Evolutionary conservation across 139 green algal species (phyloP), one percentile per base, ranked within the genome.

Genomic region (Penium margaritaceum): DNA sequence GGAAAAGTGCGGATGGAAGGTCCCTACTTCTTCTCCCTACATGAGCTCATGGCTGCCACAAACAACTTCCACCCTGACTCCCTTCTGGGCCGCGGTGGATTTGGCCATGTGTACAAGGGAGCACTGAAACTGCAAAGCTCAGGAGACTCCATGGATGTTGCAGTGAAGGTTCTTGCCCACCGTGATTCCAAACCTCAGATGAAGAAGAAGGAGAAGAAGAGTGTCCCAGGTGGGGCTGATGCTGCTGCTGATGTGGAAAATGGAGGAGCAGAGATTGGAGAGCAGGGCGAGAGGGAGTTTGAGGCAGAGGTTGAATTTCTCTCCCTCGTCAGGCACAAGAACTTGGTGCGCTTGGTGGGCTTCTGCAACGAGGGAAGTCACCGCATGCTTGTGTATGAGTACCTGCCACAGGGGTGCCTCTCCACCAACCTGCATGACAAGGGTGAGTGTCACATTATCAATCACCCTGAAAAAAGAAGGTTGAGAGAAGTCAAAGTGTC

Each of bases 361-460:
- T 81, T 47, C 64, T 82, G 76, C 72, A 67, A 27, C 29, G 68
- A 79, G 44, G 72, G 54, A 3, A 63, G 81, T 14, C 53, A 81
- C 30, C 51, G 74, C 38, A 57, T 81, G 32, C 74, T 82, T 21
- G 74, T 82, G 72, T 83, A 78, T 21, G 72, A 83, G 51, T 82
- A 82, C 72, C 53, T 83, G 19, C 36, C 37, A 1, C n/a, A 77
- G 4, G 76, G 76, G 15, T 83, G 27, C 54, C 76, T 82, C 1
- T 60, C 72, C 2, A 53, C 30, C 27, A 35, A 74, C 72, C 53
- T 82, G 32, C 76, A 82, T 55, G 3, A 21, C 44, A 17, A 21
- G 44, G 19, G 19, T 55, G 44, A 17, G 19, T 55, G 44, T 21
- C 44, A 5, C 19, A 17, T 21, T 55, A 2, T 7, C 44, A 27